Evolutionary conservation across 164 flowering plant genomes (phyloP), one percentile per base, ranked within the genome.

Genomic region (Umbellularia californica): DNA sequence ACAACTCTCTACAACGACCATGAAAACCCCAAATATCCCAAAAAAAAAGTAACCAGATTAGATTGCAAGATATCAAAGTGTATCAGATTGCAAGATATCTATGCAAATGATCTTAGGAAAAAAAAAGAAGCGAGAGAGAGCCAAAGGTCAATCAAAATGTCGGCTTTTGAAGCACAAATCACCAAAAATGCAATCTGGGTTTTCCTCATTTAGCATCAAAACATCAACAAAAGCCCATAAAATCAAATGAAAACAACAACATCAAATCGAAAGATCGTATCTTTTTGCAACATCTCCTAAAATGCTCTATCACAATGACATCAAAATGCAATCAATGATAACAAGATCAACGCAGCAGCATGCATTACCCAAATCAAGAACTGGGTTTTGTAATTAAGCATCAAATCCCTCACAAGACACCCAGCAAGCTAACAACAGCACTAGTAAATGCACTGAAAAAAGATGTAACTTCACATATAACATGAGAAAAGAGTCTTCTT

Each of bases 131-230:
- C 35, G 35, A 30, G 35, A 55, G 5, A 55, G 5, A 55, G n/a
- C 4, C 0, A 55, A 55, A 55, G 13, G 13, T 55, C 60, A 3
- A 19, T 55, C 60, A 15, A 55, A 17, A 55, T 15, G 60, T 55
- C 10, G n/a, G 60, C 17, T 55, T 55, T 55, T 55, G 60, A 55
- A 55, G 13, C 22, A 67, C 17, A 28, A 30, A 67, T 28, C 15
- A 30, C 50, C 1, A 33, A 68, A 74, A 74, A n/a, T 47, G 24
- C 55, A 67, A 74, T 74, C 77, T 58, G 72, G 67, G 72, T 74
- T 35, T 68, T 58, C 2, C 28, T 58, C 22, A 65, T 23, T 63
- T 14, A 15, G 62, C 75, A 73, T 65, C 50, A 58, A 58, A 64
- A 25, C 5, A 23, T 64, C 15, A 64, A 64, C 33, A 64, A 3